Conservation (phyloP, 2,329 filamentous ascomycete genomes). For the Fusarium sp. region DNA sequence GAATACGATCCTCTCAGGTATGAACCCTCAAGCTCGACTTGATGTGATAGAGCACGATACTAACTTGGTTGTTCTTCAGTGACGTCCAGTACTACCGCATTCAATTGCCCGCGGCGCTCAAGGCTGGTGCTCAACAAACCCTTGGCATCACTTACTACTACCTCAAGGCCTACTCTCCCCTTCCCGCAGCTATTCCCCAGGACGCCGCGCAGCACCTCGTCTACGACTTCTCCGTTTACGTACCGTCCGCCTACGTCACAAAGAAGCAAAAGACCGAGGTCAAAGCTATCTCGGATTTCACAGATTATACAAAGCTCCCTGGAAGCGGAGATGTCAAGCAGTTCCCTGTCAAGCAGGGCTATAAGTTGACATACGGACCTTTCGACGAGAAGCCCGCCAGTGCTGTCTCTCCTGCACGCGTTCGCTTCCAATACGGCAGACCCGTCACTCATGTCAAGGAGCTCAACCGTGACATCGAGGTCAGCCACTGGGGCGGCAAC, state of each 20-base stretch:
- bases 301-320: conserved; percentile 84
- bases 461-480: conserved; percentile 91
- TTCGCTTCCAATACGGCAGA: conserved; percentile 96
- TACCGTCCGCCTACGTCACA: conserved; percentile 84
- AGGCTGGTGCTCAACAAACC: conserved; percentile 82
- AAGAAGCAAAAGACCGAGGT: conserved; percentile 97
- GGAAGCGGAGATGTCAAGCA: conserved; percentile 70
- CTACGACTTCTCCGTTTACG: conserved; percentile 88
- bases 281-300: conserved; percentile 85
- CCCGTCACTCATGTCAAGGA: conserved; percentile 83
- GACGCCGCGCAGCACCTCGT: conserved; percentile 87
- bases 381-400: conserved; percentile 87
- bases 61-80: conserved; percentile 57
- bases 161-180: conserved; percentile 81
- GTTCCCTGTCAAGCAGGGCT: conserved; percentile 83
- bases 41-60: conserved; percentile 3
- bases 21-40: conserved; percentile 37
- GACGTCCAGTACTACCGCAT: conserved; percentile 87
- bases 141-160: conserved; percentile 88
- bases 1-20: conserved; percentile 73
- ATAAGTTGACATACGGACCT: conserved; percentile 89
- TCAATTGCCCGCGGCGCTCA: conserved; percentile 79
- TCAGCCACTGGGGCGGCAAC: conserved; percentile 98
- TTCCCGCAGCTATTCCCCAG: conserved; percentile 87
- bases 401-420: conserved; percentile 76